phyloP scores from a whole-genome alignment of 345 rosid genomes.

The Eucalyptus rudis region DNA sequence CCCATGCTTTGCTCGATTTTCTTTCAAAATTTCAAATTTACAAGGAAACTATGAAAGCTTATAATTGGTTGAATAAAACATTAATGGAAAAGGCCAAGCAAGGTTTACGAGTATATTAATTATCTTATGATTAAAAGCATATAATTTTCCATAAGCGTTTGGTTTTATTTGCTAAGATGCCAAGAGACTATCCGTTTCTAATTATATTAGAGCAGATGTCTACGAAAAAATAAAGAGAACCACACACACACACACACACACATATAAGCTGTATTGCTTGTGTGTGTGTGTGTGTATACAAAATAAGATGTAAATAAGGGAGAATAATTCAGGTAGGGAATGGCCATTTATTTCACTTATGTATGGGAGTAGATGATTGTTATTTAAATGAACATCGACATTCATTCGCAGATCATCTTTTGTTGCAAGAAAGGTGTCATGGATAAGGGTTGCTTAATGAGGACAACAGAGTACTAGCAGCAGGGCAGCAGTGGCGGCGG shows the following conservation, averaged over 20 bases:
- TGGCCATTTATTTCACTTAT: neutral
- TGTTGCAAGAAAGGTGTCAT: neutral
- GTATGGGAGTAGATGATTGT: neutral
- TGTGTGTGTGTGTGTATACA: no score
- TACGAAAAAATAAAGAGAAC: neutral
- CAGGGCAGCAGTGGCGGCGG: neutral
- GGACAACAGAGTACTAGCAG: neutral
- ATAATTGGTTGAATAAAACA: neutral
- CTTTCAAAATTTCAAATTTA: neutral
- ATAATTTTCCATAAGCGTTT: neutral
- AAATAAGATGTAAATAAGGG: neutral
- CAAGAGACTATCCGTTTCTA: neutral
- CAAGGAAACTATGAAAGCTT: neutral
- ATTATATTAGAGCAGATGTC: neutral
- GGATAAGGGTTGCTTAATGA: neutral
- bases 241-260: rapidly evolving
- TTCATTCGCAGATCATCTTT: neutral
- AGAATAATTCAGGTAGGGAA: neutral
- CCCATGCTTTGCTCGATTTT: neutral
- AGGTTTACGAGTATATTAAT: neutral
- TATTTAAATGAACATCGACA: neutral
- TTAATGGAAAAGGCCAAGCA: neutral
- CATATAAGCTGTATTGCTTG: no score
- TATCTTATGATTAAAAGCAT: neutral
- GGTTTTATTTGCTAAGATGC: neutral